Evolutionary conservation across 1,284 basidiomycete species (phyloP), one percentile per base, ranked within the genome.

Genomic region (Fomitopsis betulina): DNA sequence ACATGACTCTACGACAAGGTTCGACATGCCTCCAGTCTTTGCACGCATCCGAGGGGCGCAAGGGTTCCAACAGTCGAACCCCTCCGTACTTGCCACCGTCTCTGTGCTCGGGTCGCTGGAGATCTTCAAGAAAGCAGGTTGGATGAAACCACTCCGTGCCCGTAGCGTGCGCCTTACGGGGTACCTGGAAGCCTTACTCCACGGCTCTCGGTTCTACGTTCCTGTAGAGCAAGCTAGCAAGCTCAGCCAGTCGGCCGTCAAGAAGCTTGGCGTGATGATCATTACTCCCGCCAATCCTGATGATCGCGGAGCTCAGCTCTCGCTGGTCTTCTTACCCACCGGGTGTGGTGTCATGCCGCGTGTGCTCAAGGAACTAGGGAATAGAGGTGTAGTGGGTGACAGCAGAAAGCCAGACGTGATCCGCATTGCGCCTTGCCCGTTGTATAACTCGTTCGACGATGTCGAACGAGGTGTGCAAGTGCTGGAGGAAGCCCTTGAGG

Each of bases 61-160:
- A 70, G 96, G 96, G 33, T 98, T 92, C 77, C 94, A 98, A 71
- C 90, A 96, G 72, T 97, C 94, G 30, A 98, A 97, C 75, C 95
- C 96, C 3, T 89, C 86, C 59, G 85, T 92, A 42, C 77, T 99
- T 58, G 84, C 87, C 51, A 82, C 91, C 1, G 89, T 87, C 58
- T 82, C 93, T 3, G 81, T 97, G 8, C 79, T 94, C 23, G 92
- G 93, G 3, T 87, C 92, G 40, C 79, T 97, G 30, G 81, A 90
- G 68, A 72, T 92, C n/a, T 91, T 96, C 75, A 80, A 88, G 65
- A 80, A 83, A 65, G 87, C 80, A 6, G 91, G 91, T 38, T 89
- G 90, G 74, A 88, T 96, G 76, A 66, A 64, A 10, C 75, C 82
- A 17, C 70, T 96, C 39, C 80, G 93, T 37, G 77, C 79, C 56